Conservation (phyloP, 768 basidiomycete species). For the Royoungia palumana region DNA sequence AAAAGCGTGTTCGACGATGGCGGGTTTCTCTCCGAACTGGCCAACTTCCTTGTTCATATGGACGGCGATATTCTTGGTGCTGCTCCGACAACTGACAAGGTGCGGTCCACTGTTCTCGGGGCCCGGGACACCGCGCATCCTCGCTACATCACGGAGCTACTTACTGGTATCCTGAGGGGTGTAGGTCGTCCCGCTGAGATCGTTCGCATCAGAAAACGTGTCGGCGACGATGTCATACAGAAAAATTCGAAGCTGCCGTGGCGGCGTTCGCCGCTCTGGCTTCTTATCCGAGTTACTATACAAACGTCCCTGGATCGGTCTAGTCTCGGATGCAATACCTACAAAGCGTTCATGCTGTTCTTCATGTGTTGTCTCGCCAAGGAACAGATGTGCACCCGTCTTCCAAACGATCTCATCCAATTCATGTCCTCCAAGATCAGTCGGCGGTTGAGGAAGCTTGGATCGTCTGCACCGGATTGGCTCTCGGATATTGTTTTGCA, state of each 20-base stretch:
- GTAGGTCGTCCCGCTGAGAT: slow-evolving; percentile 21
- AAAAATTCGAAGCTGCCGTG: slow-evolving; percentile 25
- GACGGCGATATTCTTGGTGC: slow-evolving; percentile 31
- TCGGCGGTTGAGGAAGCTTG: slow-evolving; percentile 28
- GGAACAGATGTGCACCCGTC: slow-evolving; percentile 10
- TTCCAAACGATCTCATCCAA: slow-evolving; percentile 28
- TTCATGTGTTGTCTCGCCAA: slow-evolving; percentile 31
- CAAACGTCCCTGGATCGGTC: slow-evolving; percentile 29
- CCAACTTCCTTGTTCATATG: slow-evolving; percentile 35
- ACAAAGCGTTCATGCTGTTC: slow-evolving; percentile 49
- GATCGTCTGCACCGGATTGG: slow-evolving; percentile 23
- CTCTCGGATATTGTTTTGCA: slow-evolving; percentile 38
- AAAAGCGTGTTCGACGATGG: slow-evolving; percentile 25
- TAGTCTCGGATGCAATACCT: slow-evolving; percentile 20
- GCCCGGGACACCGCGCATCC: slow-evolving; percentile 30
- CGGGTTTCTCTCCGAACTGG: slow-evolving; percentile 33
- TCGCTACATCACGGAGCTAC: slow-evolving; percentile 44
- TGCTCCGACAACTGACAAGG: slow-evolving; percentile 23
- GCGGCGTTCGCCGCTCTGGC: slow-evolving; percentile 37
- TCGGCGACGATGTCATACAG: slow-evolving; percentile 33
- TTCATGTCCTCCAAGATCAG: slow-evolving; percentile 28
- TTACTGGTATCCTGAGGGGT: slow-evolving; percentile 42
- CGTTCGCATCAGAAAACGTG: slow-evolving; percentile 29
- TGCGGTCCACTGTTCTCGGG: slow-evolving; percentile 18
- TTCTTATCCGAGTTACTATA: slow-evolving; percentile 32